A percentile compares a stretch with the other conserved stretches of the same genome.
Evolutionary conservation across 2,329 filamentous ascomycete genomes (phyloP).

Genomic region (Stenocarpella maydis): DNA sequence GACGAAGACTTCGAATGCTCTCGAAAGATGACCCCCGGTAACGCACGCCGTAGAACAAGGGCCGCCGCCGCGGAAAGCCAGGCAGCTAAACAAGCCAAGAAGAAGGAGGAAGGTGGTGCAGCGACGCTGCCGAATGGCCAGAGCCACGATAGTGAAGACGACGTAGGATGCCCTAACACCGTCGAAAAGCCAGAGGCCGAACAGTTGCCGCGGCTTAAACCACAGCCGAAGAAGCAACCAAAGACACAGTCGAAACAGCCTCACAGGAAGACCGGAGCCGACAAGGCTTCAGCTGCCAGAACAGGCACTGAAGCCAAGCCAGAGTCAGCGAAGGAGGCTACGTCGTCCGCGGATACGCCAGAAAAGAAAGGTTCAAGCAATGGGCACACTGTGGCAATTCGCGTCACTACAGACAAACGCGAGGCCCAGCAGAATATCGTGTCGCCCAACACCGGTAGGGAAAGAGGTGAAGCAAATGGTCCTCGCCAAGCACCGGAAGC

Average conservation of each 20-base stretch:
- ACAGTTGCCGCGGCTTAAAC: background rate
- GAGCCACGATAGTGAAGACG: background rate
- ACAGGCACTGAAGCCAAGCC: background rate
- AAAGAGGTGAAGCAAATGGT: background rate
- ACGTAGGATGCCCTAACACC: too few species aligned
- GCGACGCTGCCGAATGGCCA: background rate
- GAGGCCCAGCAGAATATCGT: background rate
- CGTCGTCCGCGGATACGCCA: too few species aligned
- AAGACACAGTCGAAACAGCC: background rate
- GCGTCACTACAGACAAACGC: background rate
- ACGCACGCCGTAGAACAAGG: background rate
- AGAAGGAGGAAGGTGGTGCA: background rate
- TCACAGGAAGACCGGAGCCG: too few species aligned
- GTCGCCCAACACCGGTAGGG: background rate
- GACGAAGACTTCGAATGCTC: constrained; percentile 19
- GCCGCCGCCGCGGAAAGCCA: background rate
- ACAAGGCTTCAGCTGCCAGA: background rate
- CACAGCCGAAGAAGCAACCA: background rate
- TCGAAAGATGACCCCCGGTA: background rate
- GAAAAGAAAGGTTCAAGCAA: background rate
- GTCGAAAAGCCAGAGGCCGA: background rate
- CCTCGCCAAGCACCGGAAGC: background rate
- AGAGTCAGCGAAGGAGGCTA: background rate
- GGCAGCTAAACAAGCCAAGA: background rate
- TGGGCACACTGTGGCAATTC: too few species aligned